These are phyloP conservation scores for Coemansia pectinata DNA, from an alignment of 192 early-diverging fungal genomes.

Conservation along the genomic window DNA sequence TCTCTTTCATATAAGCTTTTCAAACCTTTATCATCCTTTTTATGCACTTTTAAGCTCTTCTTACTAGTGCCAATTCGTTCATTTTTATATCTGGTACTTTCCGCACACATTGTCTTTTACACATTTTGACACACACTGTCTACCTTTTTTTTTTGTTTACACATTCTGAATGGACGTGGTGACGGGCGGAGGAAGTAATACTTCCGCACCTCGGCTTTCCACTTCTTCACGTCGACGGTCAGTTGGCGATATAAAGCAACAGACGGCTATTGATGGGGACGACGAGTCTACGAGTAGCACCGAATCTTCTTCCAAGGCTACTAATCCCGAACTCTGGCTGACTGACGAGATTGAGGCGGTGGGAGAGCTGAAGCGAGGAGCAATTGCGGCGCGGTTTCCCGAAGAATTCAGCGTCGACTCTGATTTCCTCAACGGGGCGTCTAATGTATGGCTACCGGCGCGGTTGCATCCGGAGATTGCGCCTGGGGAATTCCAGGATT, in stretches of 20 bases:
- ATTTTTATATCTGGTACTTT: background rate
- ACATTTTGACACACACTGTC: background rate
- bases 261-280: background rate
- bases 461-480: constrained; percentile 59
- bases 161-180: constrained; percentile 2
- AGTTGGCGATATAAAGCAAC: constrained; percentile 12
- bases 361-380: constrained; percentile 56
- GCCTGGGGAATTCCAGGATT: constrained; percentile 57
- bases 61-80: background rate
- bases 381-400: constrained; percentile 55
- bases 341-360: constrained; percentile 49
- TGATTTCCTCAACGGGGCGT: constrained; percentile 40
- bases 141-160: background rate
- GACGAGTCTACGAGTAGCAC: constrained; percentile 4
- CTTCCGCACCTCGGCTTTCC: background rate
- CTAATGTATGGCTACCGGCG: constrained; percentile 61
- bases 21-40: background rate
- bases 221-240: constrained; percentile 16
- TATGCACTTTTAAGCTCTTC: background rate
- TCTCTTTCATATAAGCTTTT: background rate
- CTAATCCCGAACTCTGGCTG: constrained; percentile 30
- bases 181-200: background rate
- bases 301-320: background rate
- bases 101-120: background rate
- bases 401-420: constrained; percentile 56